A percentile compares a stretch with the other conserved stretches of the same genome.
phyloP scores from a whole-genome alignment of 257 asterid genomes.

The Scutellaria baicalensis region DNA sequence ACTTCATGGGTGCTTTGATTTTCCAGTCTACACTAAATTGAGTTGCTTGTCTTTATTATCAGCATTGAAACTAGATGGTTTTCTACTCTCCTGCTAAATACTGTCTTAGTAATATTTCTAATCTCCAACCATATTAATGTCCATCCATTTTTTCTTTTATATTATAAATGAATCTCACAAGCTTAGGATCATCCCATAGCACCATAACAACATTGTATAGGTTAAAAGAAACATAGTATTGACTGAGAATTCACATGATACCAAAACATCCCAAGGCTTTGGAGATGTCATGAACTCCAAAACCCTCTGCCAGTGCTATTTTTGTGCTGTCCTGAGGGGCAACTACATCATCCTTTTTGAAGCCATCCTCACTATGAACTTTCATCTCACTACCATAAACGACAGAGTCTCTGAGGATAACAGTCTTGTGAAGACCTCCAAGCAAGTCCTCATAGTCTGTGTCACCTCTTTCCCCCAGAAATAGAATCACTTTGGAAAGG shows the following conservation, averaged over 20 bases:
- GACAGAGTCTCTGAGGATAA: constrained; percentile 45
- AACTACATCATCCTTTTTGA: constrained; percentile 22
- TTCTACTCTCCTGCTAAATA: no score
- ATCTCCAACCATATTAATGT: neutral
- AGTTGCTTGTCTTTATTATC: neutral
- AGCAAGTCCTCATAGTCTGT: constrained; percentile 50
- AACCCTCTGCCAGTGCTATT: constrained; percentile 35
- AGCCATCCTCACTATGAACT: constrained; percentile 31
- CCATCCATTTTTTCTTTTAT: neutral
- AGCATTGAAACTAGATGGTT: neutral
- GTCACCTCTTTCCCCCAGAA: constrained; percentile 64
- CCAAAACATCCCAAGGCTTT: constrained; percentile 38
- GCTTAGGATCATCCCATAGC: neutral
- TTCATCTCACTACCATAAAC: constrained; percentile 36
- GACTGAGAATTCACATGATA: constrained; percentile 17
- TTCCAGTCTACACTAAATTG: no score
- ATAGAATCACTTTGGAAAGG: constrained; percentile 40
- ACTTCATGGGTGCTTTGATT: no score
- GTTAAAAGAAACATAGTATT: neutral
- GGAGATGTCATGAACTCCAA: constrained; percentile 40
- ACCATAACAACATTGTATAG: neutral
- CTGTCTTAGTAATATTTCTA: no score
- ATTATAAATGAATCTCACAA: neutral
- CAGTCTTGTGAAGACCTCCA: constrained; percentile 56
- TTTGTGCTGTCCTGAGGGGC: constrained; percentile 27